Base-by-base conservation (phyloP, 768 basidiomycete species). In the Chlorophyllum brunneum region DNA sequence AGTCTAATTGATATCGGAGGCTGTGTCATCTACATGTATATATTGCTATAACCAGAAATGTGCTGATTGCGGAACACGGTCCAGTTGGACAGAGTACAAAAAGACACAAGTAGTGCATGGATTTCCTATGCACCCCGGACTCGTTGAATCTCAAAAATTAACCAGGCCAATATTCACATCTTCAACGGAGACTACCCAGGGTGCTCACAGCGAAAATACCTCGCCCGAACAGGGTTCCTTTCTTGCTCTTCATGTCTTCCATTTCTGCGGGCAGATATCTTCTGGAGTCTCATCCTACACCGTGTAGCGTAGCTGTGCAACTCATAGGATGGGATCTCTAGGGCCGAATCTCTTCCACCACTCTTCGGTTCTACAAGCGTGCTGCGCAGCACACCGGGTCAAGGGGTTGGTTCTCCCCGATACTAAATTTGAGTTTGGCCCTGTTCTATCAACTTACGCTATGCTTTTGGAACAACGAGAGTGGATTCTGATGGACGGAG, bases 391-490 rank as follows among this genome's bases (percentile, higher is more conserved):
- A 92, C 61, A 90, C 92, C 7, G 70, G 73, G 23, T 74, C 79
- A 5, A 79, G 83, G 95, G 92, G 15, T 75, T 98, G 52, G 97
- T 98, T 61, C 84, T 99, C 38, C 97, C 94, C 20, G 95, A 99
- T 68, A 98, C 95, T 33, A 99, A 99, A 67, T 98, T 98, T 67
- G 97, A 98, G 71, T 99, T 99, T 63, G 97, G 97, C 5, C 80
- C 98, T 38, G 61, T 93, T 43, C 74, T 71, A 2, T 67, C 71
- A 5, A 67, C 71, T 6, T 45, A 41, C n/a, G 34, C 68, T 16
- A 11, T 33, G 11, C 42, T 44, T 11, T 15, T 58, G 7, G 48
- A 59, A 5, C 64, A 65, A 59, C 74, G 67, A 55, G 68, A 80
- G 22, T 74, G 98, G 20, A 89, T 95, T 56, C 80, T 98, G 42